phyloP scores from a whole-genome alignment of 1,284 basidiomycete genomes.

The Puccinia polysora region DNA sequence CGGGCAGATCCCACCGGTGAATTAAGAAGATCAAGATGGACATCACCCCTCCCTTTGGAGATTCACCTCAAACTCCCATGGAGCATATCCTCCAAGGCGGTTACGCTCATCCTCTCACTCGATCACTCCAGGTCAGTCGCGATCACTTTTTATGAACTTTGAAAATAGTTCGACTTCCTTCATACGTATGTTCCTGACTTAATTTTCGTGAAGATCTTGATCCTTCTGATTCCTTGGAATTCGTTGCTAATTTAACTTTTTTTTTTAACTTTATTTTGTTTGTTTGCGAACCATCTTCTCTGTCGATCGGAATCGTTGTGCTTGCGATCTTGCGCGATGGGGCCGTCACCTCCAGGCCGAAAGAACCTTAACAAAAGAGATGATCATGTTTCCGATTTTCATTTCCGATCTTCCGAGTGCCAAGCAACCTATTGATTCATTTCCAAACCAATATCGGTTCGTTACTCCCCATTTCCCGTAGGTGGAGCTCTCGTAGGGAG shows the following conservation, averaged over 20 bases:
- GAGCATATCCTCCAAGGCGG: slow-evolving; percentile 79
- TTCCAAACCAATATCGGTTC: slow-evolving; percentile 74
- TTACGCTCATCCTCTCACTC: slow-evolving; percentile 79
- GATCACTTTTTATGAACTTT: background rate
- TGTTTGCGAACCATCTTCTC: no score
- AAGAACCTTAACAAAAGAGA: slow-evolving; percentile 70
- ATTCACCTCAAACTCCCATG: no score
- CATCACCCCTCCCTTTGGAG: no score
- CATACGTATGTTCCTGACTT: background rate
- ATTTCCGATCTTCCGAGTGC: slow-evolving; percentile 87
- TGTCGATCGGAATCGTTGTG: no score
- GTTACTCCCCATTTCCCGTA: no score
- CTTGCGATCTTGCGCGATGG: no score
- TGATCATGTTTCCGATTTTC: slow-evolving; percentile 98
- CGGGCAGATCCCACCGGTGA: no score
- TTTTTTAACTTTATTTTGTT: no score
- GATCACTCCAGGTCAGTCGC: slow-evolving; percentile 65
- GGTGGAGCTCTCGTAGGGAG: no score
- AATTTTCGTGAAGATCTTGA: background rate
- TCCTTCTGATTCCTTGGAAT: slow-evolving; percentile 10
- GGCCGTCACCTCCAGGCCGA: slow-evolving; percentile 26
- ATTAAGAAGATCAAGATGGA: no score
- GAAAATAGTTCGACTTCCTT: background rate
- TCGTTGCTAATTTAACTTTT: no score
- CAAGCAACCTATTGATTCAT: slow-evolving; percentile 66